Evolutionary conservation across 2,329 filamentous ascomycete genomes (phyloP).

Genomic region (Cladosporium sp.): DNA sequence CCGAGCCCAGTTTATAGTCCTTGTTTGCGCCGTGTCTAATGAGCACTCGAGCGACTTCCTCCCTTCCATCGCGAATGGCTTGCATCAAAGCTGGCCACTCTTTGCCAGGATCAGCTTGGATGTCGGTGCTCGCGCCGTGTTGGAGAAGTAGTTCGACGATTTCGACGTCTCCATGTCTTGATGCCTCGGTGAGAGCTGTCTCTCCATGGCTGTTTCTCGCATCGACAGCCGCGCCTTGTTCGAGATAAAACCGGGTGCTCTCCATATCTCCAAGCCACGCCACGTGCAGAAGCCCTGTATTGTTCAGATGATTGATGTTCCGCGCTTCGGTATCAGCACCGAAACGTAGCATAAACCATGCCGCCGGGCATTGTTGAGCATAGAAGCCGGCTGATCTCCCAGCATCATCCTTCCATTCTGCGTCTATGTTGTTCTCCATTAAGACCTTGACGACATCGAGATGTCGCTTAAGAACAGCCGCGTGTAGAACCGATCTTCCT

Average conservation of each 20-base stretch:
- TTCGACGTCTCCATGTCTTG: constrained; percentile 5
- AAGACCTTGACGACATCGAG: neutral
- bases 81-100: constrained; percentile 3
- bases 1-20: neutral
- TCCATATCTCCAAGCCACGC: constrained; percentile 11
- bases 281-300: constrained; percentile 3
- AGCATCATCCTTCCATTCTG: neutral
- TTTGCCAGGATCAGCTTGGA: neutral
- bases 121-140: neutral
- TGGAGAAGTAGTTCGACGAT: constrained; percentile 5
- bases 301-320: neutral
- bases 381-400: constrained; percentile 14
- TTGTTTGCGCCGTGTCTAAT: neutral
- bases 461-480: neutral
- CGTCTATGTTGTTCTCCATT: neutral
- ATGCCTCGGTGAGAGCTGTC: constrained; percentile 7
- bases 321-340: neutral
- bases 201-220: constrained; percentile 2
- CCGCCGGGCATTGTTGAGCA: constrained; percentile 4
- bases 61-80: constrained; percentile 3
- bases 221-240: neutral
- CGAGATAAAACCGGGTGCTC: neutral
- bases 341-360: constrained; percentile 2
- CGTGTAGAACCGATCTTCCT: neutral
- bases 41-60: neutral